A percentile compares a stretch with the other conserved stretches of the same genome.
These are phyloP conservation scores for Eutrema japonicum DNA, from an alignment of 345 rosid genomes.

Conservation along the genomic window DNA sequence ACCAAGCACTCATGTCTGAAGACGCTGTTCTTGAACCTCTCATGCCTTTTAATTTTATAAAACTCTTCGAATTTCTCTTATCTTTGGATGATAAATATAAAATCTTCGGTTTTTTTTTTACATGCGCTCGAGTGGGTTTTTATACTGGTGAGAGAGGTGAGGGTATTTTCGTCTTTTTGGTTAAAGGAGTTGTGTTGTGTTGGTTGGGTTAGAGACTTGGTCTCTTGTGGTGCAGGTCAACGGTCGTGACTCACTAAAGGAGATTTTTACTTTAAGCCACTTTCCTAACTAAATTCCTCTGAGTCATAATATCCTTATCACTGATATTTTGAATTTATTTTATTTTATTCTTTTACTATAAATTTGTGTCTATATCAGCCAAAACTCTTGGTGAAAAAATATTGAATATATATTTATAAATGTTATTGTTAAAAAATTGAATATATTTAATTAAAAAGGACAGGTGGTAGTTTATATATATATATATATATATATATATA, in stretches of 20 bases:
- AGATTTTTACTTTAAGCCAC: constrained; percentile 20
- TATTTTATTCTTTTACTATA: neutral
- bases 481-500: no score
- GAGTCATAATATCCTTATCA: constrained; percentile 8
- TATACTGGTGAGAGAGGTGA: constrained; percentile 23
- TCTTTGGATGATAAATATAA: neutral
- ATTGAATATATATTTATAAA: neutral
- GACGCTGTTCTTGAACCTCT: constrained; percentile 36
- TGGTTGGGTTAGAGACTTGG: constrained; percentile 44
- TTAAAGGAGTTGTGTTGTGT: constrained; percentile 7
- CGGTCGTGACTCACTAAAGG: constrained; percentile 34
- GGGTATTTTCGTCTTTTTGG: constrained; percentile 30
- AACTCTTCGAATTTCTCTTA: neutral
- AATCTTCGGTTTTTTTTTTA: neutral
- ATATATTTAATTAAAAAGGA: constrained; percentile 1
- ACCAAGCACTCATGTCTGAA: constrained; percentile 65
- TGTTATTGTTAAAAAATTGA: neutral
- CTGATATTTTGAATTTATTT: constrained; percentile 3
- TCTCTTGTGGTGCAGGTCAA: constrained; percentile 38
- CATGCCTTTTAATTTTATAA: constrained; percentile 16
- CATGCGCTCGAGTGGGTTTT: constrained; percentile 13
- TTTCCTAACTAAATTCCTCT: constrained; percentile 23
- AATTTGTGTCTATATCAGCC: constrained; percentile 2
- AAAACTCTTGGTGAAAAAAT: constrained; percentile 3
- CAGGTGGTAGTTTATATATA: neutral